These are phyloP conservation scores for Acer yangbiense DNA, from an alignment of 345 rosid species.

Conservation along the genomic window DNA sequence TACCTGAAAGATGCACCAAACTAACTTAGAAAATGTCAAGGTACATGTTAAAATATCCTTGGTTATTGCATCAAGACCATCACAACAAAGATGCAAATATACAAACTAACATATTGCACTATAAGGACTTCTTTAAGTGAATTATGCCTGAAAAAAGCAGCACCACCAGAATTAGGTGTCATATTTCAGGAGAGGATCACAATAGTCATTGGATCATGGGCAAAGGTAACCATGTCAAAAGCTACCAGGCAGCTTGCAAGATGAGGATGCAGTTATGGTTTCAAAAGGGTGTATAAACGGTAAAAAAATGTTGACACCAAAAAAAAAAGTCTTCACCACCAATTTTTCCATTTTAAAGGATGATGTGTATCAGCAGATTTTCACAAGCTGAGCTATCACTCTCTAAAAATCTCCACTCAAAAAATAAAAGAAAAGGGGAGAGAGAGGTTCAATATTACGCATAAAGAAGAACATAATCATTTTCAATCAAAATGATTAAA, in stretches of 20 bases:
- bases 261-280: background rate
- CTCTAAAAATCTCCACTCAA: background rate
- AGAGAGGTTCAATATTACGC: background rate
- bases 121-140: background rate
- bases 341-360: background rate
- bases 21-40: background rate
- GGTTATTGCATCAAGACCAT: background rate
- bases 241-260: background rate
- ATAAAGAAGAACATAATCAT: background rate
- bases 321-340: background rate
- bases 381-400: background rate
- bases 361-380: background rate
- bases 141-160: background rate
- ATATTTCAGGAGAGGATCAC: background rate
- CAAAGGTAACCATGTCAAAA: background rate
- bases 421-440: background rate
- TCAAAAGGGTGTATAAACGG: too few species aligned
- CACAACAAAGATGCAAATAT: background rate
- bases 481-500: constrained; percentile 1
- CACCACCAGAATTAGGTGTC: background rate
- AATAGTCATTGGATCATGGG: background rate
- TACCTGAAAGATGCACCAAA: constrained; percentile 54
- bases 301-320: too few species aligned
- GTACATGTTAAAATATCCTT: constrained; percentile 5
- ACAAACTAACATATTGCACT: background rate